Evolutionary conservation across 2,329 filamentous ascomycete genomes (phyloP).

Genomic region (Cladorrhinum sp.): DNA sequence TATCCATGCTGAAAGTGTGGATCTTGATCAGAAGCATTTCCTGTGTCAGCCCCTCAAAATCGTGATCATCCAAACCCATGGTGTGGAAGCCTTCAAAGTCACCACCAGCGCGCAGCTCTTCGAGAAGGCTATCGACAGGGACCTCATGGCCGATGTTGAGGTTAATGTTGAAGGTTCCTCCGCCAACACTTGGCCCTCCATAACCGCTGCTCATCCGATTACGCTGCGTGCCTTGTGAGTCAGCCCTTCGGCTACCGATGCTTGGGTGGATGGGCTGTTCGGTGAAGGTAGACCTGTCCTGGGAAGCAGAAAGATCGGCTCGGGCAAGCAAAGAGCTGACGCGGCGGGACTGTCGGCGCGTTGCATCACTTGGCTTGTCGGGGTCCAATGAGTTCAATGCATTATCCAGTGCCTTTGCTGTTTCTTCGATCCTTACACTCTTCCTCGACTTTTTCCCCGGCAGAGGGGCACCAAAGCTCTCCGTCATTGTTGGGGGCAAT

Average conservation of each 20-base stretch:
- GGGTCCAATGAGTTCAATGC: constrained; percentile 67
- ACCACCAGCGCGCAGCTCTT: constrained; percentile 61
- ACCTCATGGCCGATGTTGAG: constrained; percentile 65
- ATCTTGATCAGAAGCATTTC: constrained; percentile 72
- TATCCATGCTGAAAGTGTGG: constrained; percentile 62
- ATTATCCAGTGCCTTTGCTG: constrained; percentile 56
- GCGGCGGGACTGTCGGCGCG: constrained; percentile 64
- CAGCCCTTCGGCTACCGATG: constrained; percentile 56
- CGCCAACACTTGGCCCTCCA: constrained; percentile 35
- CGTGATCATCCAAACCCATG: constrained; percentile 70
- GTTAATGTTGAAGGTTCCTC: constrained; percentile 38
- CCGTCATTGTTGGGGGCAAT: constrained; percentile 65
- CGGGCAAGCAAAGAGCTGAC: constrained; percentile 89
- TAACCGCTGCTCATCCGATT: constrained; percentile 58
- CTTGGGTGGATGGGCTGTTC: constrained; percentile 54
- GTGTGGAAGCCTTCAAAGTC: constrained; percentile 67
- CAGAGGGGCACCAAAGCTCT: constrained; percentile 67
- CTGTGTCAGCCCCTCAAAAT: constrained; percentile 66
- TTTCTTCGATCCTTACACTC: constrained; percentile 41
- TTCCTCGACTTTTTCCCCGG: constrained; percentile 54
- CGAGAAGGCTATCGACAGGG: constrained; percentile 66
- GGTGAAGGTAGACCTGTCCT: constrained; percentile 75
- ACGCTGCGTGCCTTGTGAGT: constrained; percentile 70
- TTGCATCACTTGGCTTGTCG: constrained; percentile 55
- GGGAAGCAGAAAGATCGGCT: constrained; percentile 80